Evolutionary conservation across 192 early-diverging fungal species (phyloP).

Genomic region (Coemansia asiatica): DNA sequence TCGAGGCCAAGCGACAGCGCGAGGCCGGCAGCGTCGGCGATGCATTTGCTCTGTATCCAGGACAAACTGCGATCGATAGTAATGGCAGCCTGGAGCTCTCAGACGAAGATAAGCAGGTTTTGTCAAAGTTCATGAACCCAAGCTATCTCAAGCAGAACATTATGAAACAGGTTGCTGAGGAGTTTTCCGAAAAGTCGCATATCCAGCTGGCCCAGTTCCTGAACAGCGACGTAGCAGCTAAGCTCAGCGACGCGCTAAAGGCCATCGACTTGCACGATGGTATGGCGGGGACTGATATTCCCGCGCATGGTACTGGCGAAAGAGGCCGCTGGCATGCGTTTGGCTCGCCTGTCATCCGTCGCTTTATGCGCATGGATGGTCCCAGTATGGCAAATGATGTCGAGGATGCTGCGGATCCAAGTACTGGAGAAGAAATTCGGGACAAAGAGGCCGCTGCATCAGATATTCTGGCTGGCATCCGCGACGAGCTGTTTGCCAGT

Average conservation of each 20-base stretch:
- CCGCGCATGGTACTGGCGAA: conserved; percentile 63
- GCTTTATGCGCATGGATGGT: conserved; percentile 58
- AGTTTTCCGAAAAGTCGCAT: conserved; percentile 67
- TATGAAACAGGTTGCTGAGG: conserved; percentile 59
- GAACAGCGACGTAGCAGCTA: conserved; percentile 39
- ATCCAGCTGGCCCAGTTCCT: conserved; percentile 68
- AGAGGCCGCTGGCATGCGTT: conserved; percentile 58
- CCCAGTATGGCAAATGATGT: conserved; percentile 6
- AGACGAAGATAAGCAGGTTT: conserved; percentile 50
- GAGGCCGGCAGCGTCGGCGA: conserved; percentile 29
- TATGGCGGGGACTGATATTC: conserved; percentile 35
- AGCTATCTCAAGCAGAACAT: conserved; percentile 59
- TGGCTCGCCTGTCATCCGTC: conserved; percentile 67
- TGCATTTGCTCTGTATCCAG: conserved; percentile 30
- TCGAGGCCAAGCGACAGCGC: conserved; percentile 49
- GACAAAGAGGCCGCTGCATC: conserved; percentile 16
- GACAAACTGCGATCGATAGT: conserved; percentile 1
- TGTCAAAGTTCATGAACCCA: conserved; percentile 64
- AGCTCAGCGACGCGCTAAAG: conserved; percentile 35
- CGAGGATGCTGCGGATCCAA: neutral
- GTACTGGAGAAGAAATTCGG: neutral
- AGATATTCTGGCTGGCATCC: conserved; percentile 40
- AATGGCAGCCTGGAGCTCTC: conserved; percentile 35
- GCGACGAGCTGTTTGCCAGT: conserved; percentile 54
- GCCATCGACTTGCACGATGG: conserved; percentile 57